Conservation (phyloP, 108 stramenopile genomes). For the Bacterosira constricta region DNA sequence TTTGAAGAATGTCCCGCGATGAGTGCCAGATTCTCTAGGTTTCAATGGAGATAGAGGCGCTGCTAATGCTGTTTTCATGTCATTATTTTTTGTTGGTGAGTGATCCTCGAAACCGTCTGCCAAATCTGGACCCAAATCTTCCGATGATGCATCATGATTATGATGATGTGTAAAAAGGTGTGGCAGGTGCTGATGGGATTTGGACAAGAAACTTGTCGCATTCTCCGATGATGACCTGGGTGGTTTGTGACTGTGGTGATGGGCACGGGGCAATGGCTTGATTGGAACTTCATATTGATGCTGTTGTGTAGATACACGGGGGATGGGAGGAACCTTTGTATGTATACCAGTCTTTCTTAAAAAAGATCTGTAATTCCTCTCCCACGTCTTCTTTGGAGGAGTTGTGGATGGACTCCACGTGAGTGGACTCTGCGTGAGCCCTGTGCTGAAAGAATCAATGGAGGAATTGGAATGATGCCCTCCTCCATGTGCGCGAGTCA, state of each 20-base stretch:
- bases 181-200: neutral
- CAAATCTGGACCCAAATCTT: neutral
- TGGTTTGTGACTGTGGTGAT: neutral
- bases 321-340: neutral
- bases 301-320: too few relatives aligned
- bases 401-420: constrained; percentile 47
- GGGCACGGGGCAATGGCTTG: neutral
- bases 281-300: neutral
- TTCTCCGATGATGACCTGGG: neutral
- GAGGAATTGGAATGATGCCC: constrained; percentile 27
- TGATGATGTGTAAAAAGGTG: neutral
- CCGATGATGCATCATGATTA: neutral
- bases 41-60: constrained; percentile 12
- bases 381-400: constrained; percentile 65
- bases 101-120: constrained; percentile 22
- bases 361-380: constrained; percentile 62
- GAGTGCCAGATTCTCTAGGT: constrained; percentile 11
- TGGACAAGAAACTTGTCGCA: neutral
- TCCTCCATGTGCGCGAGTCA: constrained; percentile 4
- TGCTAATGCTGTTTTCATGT: neutral
- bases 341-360: constrained; percentile 25
- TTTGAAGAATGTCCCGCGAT: constrained; percentile 20
- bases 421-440: constrained; percentile 40
- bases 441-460: constrained; percentile 33
- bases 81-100: neutral